phyloP scores from a whole-genome alignment of 179 eudicot genomes.

The Silene coronaria region DNA sequence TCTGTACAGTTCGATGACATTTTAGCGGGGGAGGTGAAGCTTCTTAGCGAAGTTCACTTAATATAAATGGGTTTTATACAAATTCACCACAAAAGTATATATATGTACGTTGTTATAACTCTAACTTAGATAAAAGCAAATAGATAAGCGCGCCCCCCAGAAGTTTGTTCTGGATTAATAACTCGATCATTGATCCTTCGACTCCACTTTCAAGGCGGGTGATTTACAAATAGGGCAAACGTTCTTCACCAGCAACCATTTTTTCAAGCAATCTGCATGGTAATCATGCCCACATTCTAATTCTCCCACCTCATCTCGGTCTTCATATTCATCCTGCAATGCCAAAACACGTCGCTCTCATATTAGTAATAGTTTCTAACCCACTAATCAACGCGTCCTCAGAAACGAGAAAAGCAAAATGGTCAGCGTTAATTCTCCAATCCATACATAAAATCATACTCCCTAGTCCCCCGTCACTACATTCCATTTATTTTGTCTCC shows the following conservation, averaged over 20 bases:
- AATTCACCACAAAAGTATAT: conserved; percentile 28
- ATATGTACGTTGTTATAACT: conserved; percentile 26
- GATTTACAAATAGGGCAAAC: conserved; percentile 90
- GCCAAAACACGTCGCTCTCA: conserved; percentile 1
- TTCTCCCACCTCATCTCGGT: conserved; percentile 49
- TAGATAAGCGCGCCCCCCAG: conserved; percentile 13
- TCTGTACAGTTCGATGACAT: conserved; percentile 30
- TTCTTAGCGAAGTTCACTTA: conserved; percentile 13
- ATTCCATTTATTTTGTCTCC: background rate
- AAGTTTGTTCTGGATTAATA: background rate
- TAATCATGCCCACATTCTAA: conserved; percentile 88
- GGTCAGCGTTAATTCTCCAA: too few species aligned
- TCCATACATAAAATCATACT: background rate
- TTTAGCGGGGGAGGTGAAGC: background rate
- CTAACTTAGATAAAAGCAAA: conserved; percentile 21
- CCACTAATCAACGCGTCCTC: background rate
- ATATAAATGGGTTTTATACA: conserved; percentile 32
- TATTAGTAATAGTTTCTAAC: background rate
- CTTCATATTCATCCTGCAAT: conserved; percentile 63
- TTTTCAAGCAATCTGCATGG: conserved; percentile 70
- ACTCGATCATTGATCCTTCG: conserved; percentile 17
- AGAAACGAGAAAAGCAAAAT: background rate
- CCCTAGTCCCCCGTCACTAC: background rate
- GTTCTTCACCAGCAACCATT: conserved; percentile 81
- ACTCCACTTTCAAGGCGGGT: conserved; percentile 39